Evolutionary conservation across 2,329 filamentous ascomycete species (phyloP), one percentile per base, ranked within the genome.

Genomic region (Pestalotiopsis sp.): DNA sequence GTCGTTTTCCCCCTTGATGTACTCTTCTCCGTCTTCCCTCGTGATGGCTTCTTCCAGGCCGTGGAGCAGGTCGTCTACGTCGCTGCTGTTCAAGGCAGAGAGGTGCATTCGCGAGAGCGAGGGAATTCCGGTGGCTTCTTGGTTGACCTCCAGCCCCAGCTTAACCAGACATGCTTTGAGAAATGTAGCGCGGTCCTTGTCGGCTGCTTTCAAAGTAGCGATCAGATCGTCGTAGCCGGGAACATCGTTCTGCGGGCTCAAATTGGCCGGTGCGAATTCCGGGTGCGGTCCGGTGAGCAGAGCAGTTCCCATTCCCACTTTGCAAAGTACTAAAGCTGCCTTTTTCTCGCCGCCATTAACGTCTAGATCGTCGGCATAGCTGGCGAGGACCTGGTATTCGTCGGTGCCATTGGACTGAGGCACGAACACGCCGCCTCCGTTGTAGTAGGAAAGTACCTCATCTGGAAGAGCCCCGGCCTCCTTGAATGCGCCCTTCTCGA

Each of bases 361-460:
- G 73, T 92, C 89, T 13, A 97, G 79, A 14, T 91, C 84, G 45
- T 94, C 91, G 0, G 86, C 86, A 77, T 96, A 99, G 69, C 86
- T 92, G 1, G 95, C 96, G 27, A 99, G 83, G 6, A 97, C 86
- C 7, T 62, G 59, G 5, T 62, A 62, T 79, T 98, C 90, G 0
- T 98, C 89, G 1, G 91, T 92, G 71, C 86, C 82, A 3, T 86
- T 85, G 1, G 61, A 23, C 5, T 92, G 91, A 80, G 96, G 91
- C 1, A 97, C 93, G 82, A 98, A 99, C 1, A 97, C 90, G 3
- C 96, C 95, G 0, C 96, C 96, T 0, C 96, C 96, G 74, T 99
- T 99, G 79, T 95, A 98, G 78, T 99, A 99, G 14, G 90, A 91
- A 66, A 86, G 84, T 69, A 97, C 93, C 1, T 84, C 83, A 1